These are phyloP conservation scores for Tuber magnatum DNA, from an alignment of 495 filamentous ascomycete species.

Conservation along the genomic window DNA sequence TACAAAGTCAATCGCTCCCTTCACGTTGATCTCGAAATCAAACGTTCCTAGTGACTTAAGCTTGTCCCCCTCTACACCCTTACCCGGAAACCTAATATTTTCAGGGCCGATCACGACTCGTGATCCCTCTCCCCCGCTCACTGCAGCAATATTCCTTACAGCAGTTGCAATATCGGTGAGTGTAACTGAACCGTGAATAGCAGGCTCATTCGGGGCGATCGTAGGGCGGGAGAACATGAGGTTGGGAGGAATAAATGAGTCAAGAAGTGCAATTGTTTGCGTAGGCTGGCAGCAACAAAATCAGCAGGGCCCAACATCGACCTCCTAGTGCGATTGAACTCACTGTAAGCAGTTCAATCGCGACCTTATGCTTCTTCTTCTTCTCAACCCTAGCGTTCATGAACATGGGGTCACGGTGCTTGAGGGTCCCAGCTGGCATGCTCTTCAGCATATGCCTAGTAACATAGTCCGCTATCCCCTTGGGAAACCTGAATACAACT, in stretches of 20 bases:
- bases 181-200: conserved; percentile 55
- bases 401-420: conserved; percentile 50
- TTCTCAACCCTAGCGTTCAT: conserved; percentile 28
- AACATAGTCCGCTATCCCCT: conserved; percentile 51
- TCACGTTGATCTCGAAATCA: conserved; percentile 50
- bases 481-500: conserved; percentile 43
- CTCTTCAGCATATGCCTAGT: conserved; percentile 43
- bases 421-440: conserved; percentile 43
- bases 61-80: conserved; percentile 42
- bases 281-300: conserved; percentile 43
- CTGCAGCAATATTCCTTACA: conserved; percentile 47
- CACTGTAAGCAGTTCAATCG: conserved; percentile 40
- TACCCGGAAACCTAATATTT: conserved; percentile 49
- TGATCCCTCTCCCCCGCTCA: conserved; percentile 46
- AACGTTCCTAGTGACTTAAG: conserved; percentile 54
- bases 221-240: conserved; percentile 52
- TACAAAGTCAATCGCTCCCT: conserved; percentile 46
- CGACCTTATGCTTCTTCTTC: conserved; percentile 32
- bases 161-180: conserved; percentile 49
- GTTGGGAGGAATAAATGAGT: conserved; percentile 46
- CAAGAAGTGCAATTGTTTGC: conserved; percentile 47
- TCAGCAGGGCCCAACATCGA: not conserved
- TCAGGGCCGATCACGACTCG: conserved; percentile 49
- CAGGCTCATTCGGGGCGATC: conserved; percentile 41
- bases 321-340: conserved; percentile 3